A percentile compares a stretch with the other conserved stretches of the same genome.
Evolutionary conservation across 1,284 basidiomycete genomes (phyloP).

Genomic region (Marasmius fiardii): DNA sequence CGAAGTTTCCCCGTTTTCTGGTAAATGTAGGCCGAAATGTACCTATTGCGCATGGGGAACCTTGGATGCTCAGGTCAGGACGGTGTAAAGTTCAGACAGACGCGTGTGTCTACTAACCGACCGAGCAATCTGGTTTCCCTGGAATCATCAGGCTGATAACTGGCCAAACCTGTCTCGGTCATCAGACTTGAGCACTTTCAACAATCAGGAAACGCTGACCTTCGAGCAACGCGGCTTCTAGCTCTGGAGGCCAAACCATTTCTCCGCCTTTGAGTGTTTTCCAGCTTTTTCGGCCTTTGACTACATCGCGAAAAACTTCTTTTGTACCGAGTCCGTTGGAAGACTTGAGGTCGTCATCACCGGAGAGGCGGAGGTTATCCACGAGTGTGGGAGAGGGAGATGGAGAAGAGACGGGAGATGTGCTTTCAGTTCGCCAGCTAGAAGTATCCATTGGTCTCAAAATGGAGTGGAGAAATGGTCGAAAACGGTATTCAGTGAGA

Average conservation of each 20-base stretch:
- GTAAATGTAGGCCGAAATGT: conserved; percentile 69
- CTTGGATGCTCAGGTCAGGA: background rate
- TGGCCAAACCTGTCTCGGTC: conserved; percentile 48
- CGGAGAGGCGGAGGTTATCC: conserved; percentile 1
- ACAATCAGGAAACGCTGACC: conserved; percentile 35
- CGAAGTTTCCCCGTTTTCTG: conserved; percentile 58
- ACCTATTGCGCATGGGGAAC: conserved; percentile 71
- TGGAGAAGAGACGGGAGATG: background rate
- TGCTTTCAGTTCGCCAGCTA: background rate
- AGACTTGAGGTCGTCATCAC: background rate
- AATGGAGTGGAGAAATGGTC: background rate
- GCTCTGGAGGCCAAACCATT: conserved; percentile 71
- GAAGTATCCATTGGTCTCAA: background rate
- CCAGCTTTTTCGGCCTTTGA: conserved; percentile 68
- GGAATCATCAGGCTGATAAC: conserved; percentile 65
- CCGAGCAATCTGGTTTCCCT: conserved; percentile 66
- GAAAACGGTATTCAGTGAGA: background rate
- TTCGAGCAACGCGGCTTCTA: conserved; percentile 73
- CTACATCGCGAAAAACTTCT: conserved; percentile 61
- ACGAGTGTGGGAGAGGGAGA: conserved; percentile 4
- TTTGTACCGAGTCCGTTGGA: conserved; percentile 27
- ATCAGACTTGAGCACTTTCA: conserved; percentile 7
- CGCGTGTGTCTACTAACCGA: conserved; percentile 27
- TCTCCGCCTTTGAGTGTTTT: conserved; percentile 70
- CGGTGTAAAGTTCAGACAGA: background rate